Evolutionary conservation across 192 early-diverging fungal species (phyloP), one percentile per base, ranked within the genome.

Genomic region (Dissophora ornata): DNA sequence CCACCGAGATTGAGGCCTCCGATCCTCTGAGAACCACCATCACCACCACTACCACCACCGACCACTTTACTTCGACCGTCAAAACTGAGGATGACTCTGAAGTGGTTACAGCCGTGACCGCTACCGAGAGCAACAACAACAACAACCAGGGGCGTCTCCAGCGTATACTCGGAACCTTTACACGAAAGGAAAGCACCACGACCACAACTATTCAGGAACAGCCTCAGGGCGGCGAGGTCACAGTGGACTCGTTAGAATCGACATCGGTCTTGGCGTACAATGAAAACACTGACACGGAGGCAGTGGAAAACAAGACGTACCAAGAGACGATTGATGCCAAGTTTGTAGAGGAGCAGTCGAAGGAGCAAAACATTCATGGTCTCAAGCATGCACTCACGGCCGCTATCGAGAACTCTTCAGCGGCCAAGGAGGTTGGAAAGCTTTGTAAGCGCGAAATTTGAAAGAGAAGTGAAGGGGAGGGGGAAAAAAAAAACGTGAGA

Each of bases 281-380:
- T 13, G 13, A 38, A 6, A 38, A 38, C 7, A 38, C 6, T 6
- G 36, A 38, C 36, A 13, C 3, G 25, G 24, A 25, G 40, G 8
- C 25, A 9, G 1, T 16, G 3, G 29, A 10, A 16, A 2, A 49
- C 26, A n/a, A 55, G 21, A 13, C 13, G 22, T 77, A 77, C 34
- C 73, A 64, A 29, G 40, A 33, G 2, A 77, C 73, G 10, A 77
- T 77, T 25, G 62, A 77, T 29, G 64, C 63, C 19, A 67, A 62
- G 24, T 67, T 67, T 56, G 73, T 77, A 1, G 62, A 62, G 28
- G 58, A 62, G n/a, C 73, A 77, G n/a, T 62, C 73, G 2, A 3
- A 57, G 0, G 18, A 32, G 22, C 56, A 77, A 18, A 77, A 62
- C 24, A 2, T 77, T 1, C 45, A 62, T 2, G 73, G 73, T 26